A percentile compares a stretch with the other conserved stretches of the same genome.
phyloP scores from a whole-genome alignment of 805 yeast genomes.

The Komagataella kurtzmanii region DNA sequence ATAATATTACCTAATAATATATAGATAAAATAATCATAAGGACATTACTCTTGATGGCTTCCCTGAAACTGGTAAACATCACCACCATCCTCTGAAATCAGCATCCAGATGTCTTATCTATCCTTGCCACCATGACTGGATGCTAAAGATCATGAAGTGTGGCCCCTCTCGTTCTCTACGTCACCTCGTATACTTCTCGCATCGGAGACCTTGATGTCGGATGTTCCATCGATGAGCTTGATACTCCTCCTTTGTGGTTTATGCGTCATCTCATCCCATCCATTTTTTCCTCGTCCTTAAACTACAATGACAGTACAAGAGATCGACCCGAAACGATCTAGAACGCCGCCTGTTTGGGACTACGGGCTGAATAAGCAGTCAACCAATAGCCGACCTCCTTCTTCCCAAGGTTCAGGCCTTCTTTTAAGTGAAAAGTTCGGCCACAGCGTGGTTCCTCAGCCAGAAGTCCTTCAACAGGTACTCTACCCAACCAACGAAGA shows the following conservation, averaged over 20 bases:
- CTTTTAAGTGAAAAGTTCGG: constrained; percentile 8
- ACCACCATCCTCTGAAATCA: too few species aligned
- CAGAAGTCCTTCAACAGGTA: constrained; percentile 27
- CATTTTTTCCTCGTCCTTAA: not conserved
- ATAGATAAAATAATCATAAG: not conserved
- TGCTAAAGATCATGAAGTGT: not conserved
- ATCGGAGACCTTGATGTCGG: not conserved
- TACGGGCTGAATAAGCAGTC: constrained; percentile 13
- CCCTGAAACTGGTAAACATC: too few species aligned
- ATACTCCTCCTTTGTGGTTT: not conserved
- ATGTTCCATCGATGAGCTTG: not conserved
- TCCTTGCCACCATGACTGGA: too few species aligned
- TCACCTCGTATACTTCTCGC: not conserved
- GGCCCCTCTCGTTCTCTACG: not conserved
- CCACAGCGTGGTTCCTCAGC: constrained; percentile 19
- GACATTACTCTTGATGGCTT: too few species aligned
- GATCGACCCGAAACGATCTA: not conserved
- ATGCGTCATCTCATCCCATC: not conserved
- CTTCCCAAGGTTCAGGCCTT: constrained; percentile 11
- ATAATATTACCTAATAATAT: too few species aligned
- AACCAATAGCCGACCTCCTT: constrained; percentile 7
- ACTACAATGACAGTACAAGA: not conserved
- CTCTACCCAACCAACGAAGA: constrained; percentile 20
- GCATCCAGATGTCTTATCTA: too few species aligned
- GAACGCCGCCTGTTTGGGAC: constrained; percentile 11